Evolutionary conservation across 2,329 filamentous ascomycete genomes (phyloP).

Genomic region (Fusarium piperis): DNA sequence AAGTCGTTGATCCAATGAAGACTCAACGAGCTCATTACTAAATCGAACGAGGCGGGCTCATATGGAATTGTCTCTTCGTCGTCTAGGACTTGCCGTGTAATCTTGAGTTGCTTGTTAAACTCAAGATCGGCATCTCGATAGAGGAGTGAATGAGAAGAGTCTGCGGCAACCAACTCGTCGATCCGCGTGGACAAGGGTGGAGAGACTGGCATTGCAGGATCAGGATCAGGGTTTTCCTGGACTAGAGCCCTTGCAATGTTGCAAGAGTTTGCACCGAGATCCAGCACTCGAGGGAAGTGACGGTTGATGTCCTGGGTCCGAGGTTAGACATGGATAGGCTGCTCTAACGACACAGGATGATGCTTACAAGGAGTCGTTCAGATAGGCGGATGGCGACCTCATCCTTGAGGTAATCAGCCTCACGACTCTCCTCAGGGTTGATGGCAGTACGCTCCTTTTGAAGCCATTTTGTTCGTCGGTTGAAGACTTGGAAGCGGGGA

Average conservation of each 20-base stretch:
- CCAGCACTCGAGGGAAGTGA: conserved; percentile 82
- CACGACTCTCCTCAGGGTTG: conserved; percentile 75
- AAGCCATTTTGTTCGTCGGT: conserved; percentile 84
- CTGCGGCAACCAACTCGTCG: conserved; percentile 78
- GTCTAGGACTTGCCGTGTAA: conserved; percentile 79
- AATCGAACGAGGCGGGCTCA: conserved; percentile 80
- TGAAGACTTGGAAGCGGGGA: conserved; percentile 90
- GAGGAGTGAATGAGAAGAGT: conserved; percentile 81
- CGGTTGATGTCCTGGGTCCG: conserved; percentile 84
- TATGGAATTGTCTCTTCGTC: conserved; percentile 82
- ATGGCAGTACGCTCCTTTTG: conserved; percentile 88
- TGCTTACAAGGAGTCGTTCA: conserved; percentile 79
- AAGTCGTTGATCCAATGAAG: conserved; percentile 99
- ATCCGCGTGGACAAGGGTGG: conserved; percentile 78
- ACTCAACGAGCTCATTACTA: conserved; percentile 87
- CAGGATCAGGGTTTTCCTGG: conserved; percentile 72
- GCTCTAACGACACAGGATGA: background rate
- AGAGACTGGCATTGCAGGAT: conserved; percentile 63
- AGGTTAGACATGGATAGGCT: conserved; percentile 20
- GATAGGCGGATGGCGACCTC: conserved; percentile 87
- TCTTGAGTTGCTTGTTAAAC: conserved; percentile 78
- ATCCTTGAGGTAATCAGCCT: conserved; percentile 92
- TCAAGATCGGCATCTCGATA: conserved; percentile 79
- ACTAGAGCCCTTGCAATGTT: conserved; percentile 88
- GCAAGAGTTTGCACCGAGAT: conserved; percentile 95